Evolutionary conservation across 495 filamentous ascomycete species (phyloP).

Genomic region (Hypomontagnella monticulosa): DNA sequence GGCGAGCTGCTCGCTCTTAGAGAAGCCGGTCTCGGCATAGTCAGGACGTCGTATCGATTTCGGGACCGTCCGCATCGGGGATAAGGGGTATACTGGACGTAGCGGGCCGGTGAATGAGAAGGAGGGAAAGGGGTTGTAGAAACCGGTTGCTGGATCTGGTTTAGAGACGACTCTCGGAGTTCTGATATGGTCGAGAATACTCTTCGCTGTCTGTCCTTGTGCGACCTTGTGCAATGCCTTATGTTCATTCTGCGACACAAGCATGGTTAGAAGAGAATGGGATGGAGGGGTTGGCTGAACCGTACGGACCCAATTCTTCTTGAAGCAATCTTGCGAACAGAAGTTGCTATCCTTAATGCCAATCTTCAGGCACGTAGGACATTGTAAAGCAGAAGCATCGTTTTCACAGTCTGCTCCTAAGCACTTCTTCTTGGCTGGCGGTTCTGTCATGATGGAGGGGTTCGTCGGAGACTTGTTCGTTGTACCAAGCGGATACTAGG

Average conservation of each 20-base stretch:
- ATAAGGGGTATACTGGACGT: conserved; percentile 90
- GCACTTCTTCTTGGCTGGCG: conserved; percentile 73
- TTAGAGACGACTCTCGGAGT: conserved; percentile 82
- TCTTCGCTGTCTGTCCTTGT: conserved; percentile 67
- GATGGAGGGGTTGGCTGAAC: background rate
- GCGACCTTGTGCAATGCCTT: conserved; percentile 79
- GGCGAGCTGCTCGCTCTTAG: conserved; percentile 79
- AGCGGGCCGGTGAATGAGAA: conserved; percentile 83
- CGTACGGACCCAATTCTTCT: conserved; percentile 89
- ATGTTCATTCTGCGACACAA: conserved; percentile 72
- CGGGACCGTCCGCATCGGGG: conserved; percentile 76
- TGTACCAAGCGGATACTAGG: too few relatives aligned
- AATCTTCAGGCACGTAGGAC: conserved; percentile 90
- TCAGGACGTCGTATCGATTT: conserved; percentile 83
- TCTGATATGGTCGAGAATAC: conserved; percentile 73
- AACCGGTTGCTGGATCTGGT: conserved; percentile 87
- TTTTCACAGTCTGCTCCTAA: conserved; percentile 83
- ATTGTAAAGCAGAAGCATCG: conserved; percentile 84
- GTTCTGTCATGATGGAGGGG: conserved; percentile 55
- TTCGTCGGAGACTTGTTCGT: background rate
- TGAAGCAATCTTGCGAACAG: conserved; percentile 99
- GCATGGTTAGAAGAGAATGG: conserved; percentile 22
- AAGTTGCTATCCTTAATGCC: conserved; percentile 91
- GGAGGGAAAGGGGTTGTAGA: conserved; percentile 89
- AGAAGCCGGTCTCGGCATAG: conserved; percentile 84